Evolutionary conservation across 176 grass and related monocot genomes (phyloP), one percentile per base, ranked within the genome.

Genomic region (Avena atlantica): DNA sequence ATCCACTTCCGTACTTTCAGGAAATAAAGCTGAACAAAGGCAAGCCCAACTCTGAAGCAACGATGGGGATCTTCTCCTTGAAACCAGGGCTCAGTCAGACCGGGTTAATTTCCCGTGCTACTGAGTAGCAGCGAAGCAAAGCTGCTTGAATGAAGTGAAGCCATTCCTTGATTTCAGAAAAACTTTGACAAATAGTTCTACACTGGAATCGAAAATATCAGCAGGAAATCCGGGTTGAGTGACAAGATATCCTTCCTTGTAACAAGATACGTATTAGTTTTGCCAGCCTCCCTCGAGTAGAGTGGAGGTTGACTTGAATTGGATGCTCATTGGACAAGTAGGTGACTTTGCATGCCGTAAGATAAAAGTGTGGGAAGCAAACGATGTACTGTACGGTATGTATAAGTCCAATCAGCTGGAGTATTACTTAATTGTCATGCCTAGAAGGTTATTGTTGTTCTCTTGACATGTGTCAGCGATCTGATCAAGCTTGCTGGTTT

Each of bases 111-210:
- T 1, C 45, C 47, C 9, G 0, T 37, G 2, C 36, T 37, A 36
- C 34, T 36, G 1, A 56, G 71, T 82, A 76, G 61, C 53, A 70
- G 44, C 71, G 34, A 78, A 24, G 80, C 61, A 59, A 88, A 82
- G 47, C 3, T 37, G 15, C 8, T 36, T n/a, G 49, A 13, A 27
- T 7, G 61, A 27, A 27, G 61, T 27, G 42, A 23, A 73, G 40
- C 40, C 12, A 19, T 47, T 48, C 44, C 21, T 73, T 12, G 19
- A 23, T 23, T 72, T 23, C 12, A 48, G 42, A 73, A 10, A 27
- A 24, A 44, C 0, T 0, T 25, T 25, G 25, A 25, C 25, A 25
- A 25, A 14, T 48, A 13, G 10, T 42, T 15, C 61, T 13, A 61
- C 58, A 61, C 58, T 64, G 12, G 21, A 65, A 65, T 13, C 24